Base-by-base conservation (phyloP, 192 early-diverging fungal species). In the Rhizophagus sp. region DNA sequence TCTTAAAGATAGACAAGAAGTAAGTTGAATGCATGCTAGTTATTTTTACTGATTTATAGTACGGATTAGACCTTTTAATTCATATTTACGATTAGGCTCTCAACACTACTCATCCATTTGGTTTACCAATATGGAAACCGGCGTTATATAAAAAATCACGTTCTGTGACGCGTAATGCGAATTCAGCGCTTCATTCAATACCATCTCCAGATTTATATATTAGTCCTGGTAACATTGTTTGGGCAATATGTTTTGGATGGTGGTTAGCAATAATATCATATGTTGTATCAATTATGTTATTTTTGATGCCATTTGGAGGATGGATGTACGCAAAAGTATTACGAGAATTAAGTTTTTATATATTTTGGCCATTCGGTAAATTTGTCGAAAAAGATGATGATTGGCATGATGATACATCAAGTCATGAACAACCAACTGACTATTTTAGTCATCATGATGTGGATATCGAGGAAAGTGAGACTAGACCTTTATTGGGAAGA, bases 361-460 rank as follows among this genome's bases (percentile, higher is more conserved):
- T 98, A n/a, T 85, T 99, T 25, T 97, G 95, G 95, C 97, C 97
- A 10, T 99, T 99, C 90, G 97, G 96, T 10, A 94, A 95, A 77
- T 96, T 95, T 84, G 93, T 98, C 19, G 95, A 95, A 76, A 89
- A 91, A 24, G 36, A 57, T 36, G 76, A 68, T 19, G 78, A 79
- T 33, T 68, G 76, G 72, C n/a, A 2, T 4, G 63, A 66, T 22
- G 39, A 69, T 44, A 2, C n/a, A 25, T 5, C 10, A n/a, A 41
- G 5, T 41, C 22, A 62, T 70, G 47, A 61, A 10, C 81, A 82
- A 4, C 77, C 74, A 25, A 34, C 12, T 34, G 75, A 80, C 25
- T 65, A 76, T 49, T 13, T 71, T 39, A 69, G 33, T 57, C 22
- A 69, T 41, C 64, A 25, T 27, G 68, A 81, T 10, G 73, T 33